A percentile compares a stretch with the other conserved stretches of the same genome.
Conservation (phyloP, 371 early-diverging fungal species). For the Synchytrium microbalum region DNA sequence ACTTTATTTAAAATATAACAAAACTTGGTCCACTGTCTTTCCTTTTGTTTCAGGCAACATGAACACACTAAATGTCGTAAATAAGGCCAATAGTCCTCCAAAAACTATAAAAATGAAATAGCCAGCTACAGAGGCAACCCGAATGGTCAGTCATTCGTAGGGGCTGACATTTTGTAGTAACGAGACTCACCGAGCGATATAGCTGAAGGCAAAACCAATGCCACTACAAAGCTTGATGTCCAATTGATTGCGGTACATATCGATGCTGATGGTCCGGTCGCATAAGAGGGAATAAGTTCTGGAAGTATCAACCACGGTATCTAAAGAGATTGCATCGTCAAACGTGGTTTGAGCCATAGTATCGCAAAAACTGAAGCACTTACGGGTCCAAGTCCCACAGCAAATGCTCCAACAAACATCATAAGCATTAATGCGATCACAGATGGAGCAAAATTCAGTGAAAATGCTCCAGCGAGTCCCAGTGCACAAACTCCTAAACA, state of each 20-base stretch:
- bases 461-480: conserved; percentile 53
- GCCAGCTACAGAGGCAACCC: conserved; percentile 14
- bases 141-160: background rate
- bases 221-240: conserved; percentile 14
- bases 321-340: conserved; percentile 5
- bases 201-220: conserved; percentile 2
- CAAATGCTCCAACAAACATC: conserved; percentile 1
- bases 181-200: background rate
- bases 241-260: conserved; percentile 33
- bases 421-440: conserved; percentile 78
- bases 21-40: conserved; percentile 11
- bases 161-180: background rate
- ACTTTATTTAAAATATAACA: background rate
- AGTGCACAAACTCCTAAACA: conserved; percentile 6
- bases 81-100: conserved; percentile 26
- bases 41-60: conserved; percentile 46
- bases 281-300: conserved; percentile 32
- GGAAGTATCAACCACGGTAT: conserved; percentile 30
- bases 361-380: background rate
- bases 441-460: conserved; percentile 70
- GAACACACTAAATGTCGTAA: conserved; percentile 32
- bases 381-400: background rate
- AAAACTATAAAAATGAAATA: conserved; percentile 32
- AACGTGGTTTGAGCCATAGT: background rate
- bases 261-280: conserved; percentile 24